Evolutionary conservation across 768 basidiomycete species (phyloP).

Genomic region (Leccinum variicolor): DNA sequence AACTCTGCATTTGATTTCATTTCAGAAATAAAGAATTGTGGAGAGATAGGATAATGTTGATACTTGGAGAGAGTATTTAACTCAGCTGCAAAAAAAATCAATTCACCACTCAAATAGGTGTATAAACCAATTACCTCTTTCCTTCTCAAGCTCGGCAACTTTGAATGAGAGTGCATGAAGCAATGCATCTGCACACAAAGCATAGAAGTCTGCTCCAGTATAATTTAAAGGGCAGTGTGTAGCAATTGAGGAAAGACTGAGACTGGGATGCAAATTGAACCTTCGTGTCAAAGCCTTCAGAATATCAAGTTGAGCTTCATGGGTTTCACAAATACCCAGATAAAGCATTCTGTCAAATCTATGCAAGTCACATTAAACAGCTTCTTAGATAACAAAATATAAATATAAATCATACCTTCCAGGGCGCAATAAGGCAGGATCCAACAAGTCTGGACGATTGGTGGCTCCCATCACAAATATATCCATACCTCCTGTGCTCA

Average conservation of each 20-base stretch:
- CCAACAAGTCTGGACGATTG: slow-evolving; percentile 88
- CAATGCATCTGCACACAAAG: slow-evolving; percentile 94
- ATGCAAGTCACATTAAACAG: background rate
- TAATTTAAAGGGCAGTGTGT: slow-evolving; percentile 85
- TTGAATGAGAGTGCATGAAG: slow-evolving; percentile 91
- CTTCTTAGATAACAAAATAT: background rate
- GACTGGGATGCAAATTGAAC: slow-evolving; percentile 71
- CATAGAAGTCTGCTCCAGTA: slow-evolving; percentile 98
- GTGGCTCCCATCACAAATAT: slow-evolving; percentile 97
- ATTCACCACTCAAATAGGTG: background rate
- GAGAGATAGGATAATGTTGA: slow-evolving; percentile 62
- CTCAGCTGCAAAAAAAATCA: slow-evolving; percentile 2
- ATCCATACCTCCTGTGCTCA: slow-evolving; percentile 64
- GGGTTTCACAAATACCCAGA: slow-evolving; percentile 85
- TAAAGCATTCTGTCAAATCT: slow-evolving; percentile 98
- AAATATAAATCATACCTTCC: slow-evolving; percentile 55
- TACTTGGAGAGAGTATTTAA: slow-evolving; percentile 48
- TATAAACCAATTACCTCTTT: slow-evolving; percentile 49
- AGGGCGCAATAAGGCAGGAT: slow-evolving; percentile 84
- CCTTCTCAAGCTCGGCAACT: slow-evolving; percentile 72
- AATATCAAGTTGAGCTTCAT: slow-evolving; percentile 83
- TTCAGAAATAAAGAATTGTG: slow-evolving; percentile 89
- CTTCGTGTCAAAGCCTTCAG: slow-evolving; percentile 89
- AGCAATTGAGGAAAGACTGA: slow-evolving; percentile 64
- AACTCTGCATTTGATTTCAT: slow-evolving; percentile 69